Base-by-base conservation (phyloP, 129 eudicot genomes). In the Silybum marianum region DNA sequence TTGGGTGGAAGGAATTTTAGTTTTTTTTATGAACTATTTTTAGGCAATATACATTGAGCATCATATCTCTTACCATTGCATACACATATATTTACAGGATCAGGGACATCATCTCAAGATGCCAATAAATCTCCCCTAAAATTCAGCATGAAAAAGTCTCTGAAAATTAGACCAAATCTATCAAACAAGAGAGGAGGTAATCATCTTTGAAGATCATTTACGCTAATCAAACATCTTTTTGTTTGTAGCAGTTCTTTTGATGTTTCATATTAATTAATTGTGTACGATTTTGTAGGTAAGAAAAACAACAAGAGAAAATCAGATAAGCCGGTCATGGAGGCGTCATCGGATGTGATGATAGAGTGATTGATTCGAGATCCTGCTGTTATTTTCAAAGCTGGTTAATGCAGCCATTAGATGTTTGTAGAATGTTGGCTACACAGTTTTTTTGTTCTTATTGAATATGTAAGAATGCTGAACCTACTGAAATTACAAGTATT, bases 71-170 rank as follows among this genome's bases (percentile, higher is more conserved):
- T 75, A 82, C 32, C 39, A 23, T 46, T 69, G 65, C 67, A 28
- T 11, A 8, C 12, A n/a, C 38, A 14, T 25, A 14, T 25, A 34
- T 77, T 44, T 28, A 48, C 86, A 83, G 86, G 75, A 22, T 72
- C 86, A 78, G 86, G 44, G 73, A 4, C 82, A 62, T 60, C 93
- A 54, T 86, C 93, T 18, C 34, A 83, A 78, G 88, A 86, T 51
- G 84, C 88, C 22, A 84, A 24, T 38, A 92, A 88, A 77, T 14
- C 91, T 25, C 89, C 90, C 0, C 62, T 78, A 72, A 73, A 85
- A 78, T 92, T 92, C 67, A 83, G 85, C 77, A 10, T 92, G 91
- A 92, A 92, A 89, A 94, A 89, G 92, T 82, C 88, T 85, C 11
- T 90, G 83, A 92, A 87, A 79, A 81, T 94, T 51, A 83, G 83